Evolutionary conservation across 805 yeast genomes (phyloP).

Genomic region (Geotrichum ghanense): DNA sequence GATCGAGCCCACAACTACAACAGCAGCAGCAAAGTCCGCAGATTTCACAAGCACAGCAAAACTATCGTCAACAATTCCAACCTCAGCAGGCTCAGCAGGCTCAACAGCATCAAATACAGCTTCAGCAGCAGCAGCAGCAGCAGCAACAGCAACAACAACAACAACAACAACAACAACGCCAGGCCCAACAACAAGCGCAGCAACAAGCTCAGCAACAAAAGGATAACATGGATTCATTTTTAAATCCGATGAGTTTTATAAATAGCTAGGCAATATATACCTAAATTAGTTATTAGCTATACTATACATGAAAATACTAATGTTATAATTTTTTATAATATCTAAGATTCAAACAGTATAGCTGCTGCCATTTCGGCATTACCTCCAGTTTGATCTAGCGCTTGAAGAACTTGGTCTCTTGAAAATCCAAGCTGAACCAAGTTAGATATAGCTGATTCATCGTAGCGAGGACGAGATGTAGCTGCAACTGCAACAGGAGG

Average conservation of each 20-base stretch:
- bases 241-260: background rate
- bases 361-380: conserved; percentile 84
- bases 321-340: background rate
- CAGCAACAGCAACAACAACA: background rate
- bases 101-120: background rate
- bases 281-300: too few species aligned
- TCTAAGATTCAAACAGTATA: conserved; percentile 36
- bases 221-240: background rate
- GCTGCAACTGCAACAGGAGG: conserved; percentile 5
- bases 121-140: background rate
- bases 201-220: background rate
- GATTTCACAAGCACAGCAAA: background rate
- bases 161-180: background rate
- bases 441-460: conserved; percentile 33
- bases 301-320: too few species aligned
- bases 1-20: background rate
- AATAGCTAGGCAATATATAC: background rate
- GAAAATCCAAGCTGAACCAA: conserved; percentile 64
- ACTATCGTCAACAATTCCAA: conserved; percentile 1
- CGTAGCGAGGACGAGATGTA: conserved; percentile 9
- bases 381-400: conserved; percentile 57
- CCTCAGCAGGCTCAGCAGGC: background rate
- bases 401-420: conserved; percentile 48
- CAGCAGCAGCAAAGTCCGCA: background rate
- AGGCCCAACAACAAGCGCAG: background rate